Conservation (phyloP, 169 alveolate genomes). For the Perkinsus olseni region DNA sequence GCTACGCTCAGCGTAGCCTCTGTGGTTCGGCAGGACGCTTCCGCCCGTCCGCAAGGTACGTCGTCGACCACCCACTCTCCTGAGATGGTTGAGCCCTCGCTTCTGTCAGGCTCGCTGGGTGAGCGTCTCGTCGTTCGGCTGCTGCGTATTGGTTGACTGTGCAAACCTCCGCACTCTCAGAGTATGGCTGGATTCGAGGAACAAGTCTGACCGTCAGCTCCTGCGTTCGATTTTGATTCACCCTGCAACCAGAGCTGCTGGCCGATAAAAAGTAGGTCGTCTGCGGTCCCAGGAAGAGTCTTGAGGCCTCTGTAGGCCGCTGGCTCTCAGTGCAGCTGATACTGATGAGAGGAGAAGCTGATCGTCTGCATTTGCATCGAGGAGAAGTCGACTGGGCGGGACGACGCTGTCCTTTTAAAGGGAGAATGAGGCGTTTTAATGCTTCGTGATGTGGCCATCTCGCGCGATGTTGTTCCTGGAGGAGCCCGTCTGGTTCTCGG, state of each 20-base stretch:
- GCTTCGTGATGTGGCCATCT: too few relatives aligned
- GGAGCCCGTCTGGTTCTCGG: too few relatives aligned
- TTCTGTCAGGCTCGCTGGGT: neutral
- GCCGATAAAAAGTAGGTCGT: neutral
- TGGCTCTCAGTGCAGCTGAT: neutral
- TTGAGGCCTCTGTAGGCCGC: neutral
- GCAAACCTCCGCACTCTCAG: neutral
- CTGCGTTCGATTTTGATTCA: neutral
- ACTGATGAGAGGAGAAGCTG: neutral
- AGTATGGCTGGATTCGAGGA: neutral
- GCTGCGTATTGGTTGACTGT: neutral
- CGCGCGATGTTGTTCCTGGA: too few relatives aligned
- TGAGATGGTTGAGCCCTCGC: neutral
- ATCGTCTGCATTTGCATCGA: neutral
- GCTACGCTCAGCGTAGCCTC: neutral
- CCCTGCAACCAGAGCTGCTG: neutral
- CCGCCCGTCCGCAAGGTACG: neutral
- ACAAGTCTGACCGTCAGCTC: neutral
- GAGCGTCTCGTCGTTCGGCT: neutral
- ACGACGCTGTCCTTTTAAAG: too few relatives aligned
- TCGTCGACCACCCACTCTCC: neutral
- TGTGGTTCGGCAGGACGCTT: neutral
- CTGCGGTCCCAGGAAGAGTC: too few relatives aligned
- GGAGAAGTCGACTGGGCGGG: too few relatives aligned
- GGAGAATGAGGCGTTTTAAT: too few relatives aligned